Base-by-base conservation (phyloP, 1,139 yeast genomes). In the Tardiomyces blankii region DNA sequence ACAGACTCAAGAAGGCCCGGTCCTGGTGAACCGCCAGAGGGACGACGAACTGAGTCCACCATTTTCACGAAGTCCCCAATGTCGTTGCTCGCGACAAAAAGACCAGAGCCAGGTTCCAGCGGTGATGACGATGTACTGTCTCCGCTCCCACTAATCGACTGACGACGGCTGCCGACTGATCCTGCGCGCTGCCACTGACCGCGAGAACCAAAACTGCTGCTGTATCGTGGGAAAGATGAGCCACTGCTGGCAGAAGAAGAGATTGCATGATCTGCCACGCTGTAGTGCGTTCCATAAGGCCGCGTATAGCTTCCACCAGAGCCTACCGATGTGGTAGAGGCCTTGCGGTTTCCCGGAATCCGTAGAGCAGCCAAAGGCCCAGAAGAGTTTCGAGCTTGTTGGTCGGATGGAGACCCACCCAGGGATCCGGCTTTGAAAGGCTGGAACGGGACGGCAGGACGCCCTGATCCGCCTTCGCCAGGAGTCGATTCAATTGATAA, bases 21-120 rank as follows among this genome's bases (percentile, higher is more conserved):
- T 3, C 35, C 35, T 4, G 35, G 16, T 5, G 35, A 30, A 13
- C 35, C 35, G 9, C 35, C 11, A 4, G 35, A 30, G 4, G 35
- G 35, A 13, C 35, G 16, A 13, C 39, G 18, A 8, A 16, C 39
- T 9, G 39, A 35, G 19, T 91, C 96, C 43, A 89, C 76, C 77
- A 87, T 72, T 52, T 79, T 74, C 44, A 89, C 85, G 67, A 89
- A 89, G 46, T 82, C 87, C 47, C 83, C 77, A 25, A 88, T 70
- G 54, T 84, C 95, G 48, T 84, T 88, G 53, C 81, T 88, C 23
- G 61, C 63, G 42, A 60, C 51, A 43, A 61, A 58, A 14, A 63
- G 47, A 2, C 65, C 66, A 7, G 67, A 59, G 5, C 66, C 66
- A 2, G 67, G 68, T 43, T 58, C 66, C 46, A 54, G 43, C 21